Evolutionary conservation across 257 asterid genomes (phyloP).

Genomic region (Hygrophila difformis): DNA sequence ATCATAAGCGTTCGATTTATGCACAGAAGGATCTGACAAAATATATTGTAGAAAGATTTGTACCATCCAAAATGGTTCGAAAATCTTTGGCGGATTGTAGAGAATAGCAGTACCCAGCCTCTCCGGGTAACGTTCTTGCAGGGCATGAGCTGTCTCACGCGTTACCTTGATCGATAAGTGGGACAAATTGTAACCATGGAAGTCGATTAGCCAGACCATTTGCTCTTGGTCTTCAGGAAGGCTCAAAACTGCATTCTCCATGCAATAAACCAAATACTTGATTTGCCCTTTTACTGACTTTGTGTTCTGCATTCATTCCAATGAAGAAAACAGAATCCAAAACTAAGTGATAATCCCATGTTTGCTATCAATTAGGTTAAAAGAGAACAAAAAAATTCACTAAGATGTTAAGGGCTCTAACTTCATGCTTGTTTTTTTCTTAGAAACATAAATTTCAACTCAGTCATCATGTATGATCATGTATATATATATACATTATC

Average conservation of each 20-base stretch:
- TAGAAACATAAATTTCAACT: no score
- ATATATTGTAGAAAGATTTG: background rate
- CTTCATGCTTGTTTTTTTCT: no score
- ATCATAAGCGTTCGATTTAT: no score
- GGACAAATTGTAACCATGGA: slow-evolving; percentile 67
- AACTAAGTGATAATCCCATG: no score
- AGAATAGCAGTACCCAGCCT: slow-evolving; percentile 93
- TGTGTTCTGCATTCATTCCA: slow-evolving; percentile 48
- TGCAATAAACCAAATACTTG: slow-evolving; percentile 85
- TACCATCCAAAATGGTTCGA: slow-evolving; percentile 97
- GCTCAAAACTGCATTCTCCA: slow-evolving; percentile 78
- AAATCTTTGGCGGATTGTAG: slow-evolving; percentile 78
- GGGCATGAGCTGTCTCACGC: slow-evolving; percentile 73
- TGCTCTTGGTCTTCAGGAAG: slow-evolving; percentile 63
- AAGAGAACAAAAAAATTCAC: no score
- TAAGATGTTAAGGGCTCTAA: no score
- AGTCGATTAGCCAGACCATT: slow-evolving; percentile 96
- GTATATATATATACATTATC: no score
- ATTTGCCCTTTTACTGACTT: slow-evolving; percentile 79
- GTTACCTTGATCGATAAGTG: slow-evolving; percentile 71
- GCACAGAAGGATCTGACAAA: no score
- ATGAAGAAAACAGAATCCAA: no score
- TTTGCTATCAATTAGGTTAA: no score
- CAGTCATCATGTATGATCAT: no score
- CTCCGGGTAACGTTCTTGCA: slow-evolving; percentile 93